Conservation (phyloP, 345 rosid species). For the Pugionium dolabratum region DNA sequence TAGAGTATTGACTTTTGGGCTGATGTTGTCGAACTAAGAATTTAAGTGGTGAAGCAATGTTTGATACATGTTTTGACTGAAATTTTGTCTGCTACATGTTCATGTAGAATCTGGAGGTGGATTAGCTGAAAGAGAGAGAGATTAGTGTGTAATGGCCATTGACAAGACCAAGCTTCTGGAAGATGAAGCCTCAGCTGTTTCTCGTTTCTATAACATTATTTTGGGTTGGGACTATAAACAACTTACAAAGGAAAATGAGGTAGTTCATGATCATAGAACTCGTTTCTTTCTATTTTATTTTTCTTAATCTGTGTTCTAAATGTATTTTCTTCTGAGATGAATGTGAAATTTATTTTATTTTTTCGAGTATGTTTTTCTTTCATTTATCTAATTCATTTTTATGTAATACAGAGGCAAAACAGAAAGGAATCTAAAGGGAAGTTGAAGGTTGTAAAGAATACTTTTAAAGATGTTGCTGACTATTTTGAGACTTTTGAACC, state of each 20-base stretch:
- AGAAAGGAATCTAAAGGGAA: constrained; percentile 40
- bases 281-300: not conserved
- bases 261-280: constrained; percentile 17
- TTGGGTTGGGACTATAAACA: constrained; percentile 81
- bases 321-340: not conserved
- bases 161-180: constrained; percentile 61
- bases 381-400: not conserved
- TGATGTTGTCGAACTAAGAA: constrained; percentile 60
- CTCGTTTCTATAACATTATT: constrained; percentile 64
- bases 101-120: not conserved
- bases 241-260: constrained; percentile 55
- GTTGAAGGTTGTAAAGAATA: constrained; percentile 59
- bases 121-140: constrained; percentile 4
- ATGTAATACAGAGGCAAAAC: constrained; percentile 38
- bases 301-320: not conserved
- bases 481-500: constrained; percentile 84
- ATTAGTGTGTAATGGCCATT: constrained; percentile 46
- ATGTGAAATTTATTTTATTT: not conserved
- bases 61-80: constrained; percentile 3
- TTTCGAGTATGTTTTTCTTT: too few relatives aligned
- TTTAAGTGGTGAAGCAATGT: constrained; percentile 71
- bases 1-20: constrained; percentile 62
- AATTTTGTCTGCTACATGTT: too few relatives aligned
- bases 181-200: constrained; percentile 52
- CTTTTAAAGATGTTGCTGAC: constrained; percentile 70